Conservation (phyloP, 148 eudicot species). For the Fagopyrum homotropicum region DNA sequence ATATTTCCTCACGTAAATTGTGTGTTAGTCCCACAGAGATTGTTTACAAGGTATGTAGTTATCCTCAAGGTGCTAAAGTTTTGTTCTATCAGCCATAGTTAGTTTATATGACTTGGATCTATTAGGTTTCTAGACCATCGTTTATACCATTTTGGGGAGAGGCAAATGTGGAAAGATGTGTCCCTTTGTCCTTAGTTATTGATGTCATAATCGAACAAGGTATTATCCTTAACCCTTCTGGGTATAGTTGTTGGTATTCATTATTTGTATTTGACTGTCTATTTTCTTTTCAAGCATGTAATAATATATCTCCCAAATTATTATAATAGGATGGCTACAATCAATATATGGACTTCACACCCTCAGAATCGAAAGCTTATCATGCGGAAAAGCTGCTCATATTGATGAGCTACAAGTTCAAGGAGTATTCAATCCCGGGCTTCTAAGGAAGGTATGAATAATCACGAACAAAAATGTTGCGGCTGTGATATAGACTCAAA, state of each 20-base stretch:
- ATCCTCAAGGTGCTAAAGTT: neutral
- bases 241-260: neutral
- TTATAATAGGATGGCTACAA: slow-evolving; percentile 58
- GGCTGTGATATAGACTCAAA: no score
- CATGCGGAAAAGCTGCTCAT: slow-evolving; percentile 67
- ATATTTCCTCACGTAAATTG: slow-evolving; percentile 63
- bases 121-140: slow-evolving; percentile 73
- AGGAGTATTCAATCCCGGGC: slow-evolving; percentile 62
- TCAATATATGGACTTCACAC: slow-evolving; percentile 63
- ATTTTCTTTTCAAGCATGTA: neutral
- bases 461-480: neutral
- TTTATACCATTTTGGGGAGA: slow-evolving; percentile 68
- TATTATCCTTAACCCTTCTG: slow-evolving; percentile 6
- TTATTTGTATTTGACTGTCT: neutral
- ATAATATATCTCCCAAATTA: neutral
- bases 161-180: slow-evolving; percentile 42
- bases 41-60: slow-evolving; percentile 53
- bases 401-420: slow-evolving; percentile 78
- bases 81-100: neutral
- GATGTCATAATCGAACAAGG: slow-evolving; percentile 89
- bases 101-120: neutral
- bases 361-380: slow-evolving; percentile 65
- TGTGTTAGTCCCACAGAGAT: slow-evolving; percentile 65
- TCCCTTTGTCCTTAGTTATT: slow-evolving; percentile 61
- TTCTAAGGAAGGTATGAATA: slow-evolving; percentile 54